These are phyloP conservation scores for Thelonectria olida DNA, from an alignment of 2,329 filamentous ascomycete species.

Conservation along the genomic window DNA sequence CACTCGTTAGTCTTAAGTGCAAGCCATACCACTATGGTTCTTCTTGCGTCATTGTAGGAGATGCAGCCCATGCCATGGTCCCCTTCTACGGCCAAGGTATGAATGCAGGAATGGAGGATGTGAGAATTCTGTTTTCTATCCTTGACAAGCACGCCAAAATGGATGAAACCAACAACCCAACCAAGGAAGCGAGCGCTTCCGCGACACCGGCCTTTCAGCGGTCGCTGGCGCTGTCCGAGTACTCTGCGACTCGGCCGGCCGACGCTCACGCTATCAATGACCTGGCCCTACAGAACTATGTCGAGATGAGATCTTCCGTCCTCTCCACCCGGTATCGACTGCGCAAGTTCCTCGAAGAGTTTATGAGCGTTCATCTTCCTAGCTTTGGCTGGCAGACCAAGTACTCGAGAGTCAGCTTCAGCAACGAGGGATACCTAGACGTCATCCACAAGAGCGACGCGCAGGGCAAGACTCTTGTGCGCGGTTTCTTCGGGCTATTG, in stretches of 20 bases:
- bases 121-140: constrained; percentile 84
- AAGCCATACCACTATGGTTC: constrained; percentile 83
- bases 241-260: constrained; percentile 76
- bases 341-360: constrained; percentile 88
- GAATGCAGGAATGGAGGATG: constrained; percentile 96
- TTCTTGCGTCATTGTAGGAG: constrained; percentile 86
- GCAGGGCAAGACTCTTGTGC: constrained; percentile 71
- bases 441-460: constrained; percentile 75
- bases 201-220: constrained; percentile 64
- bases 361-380: constrained; percentile 79
- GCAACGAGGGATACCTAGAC: constrained; percentile 89
- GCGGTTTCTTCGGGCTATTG: constrained; percentile 50
- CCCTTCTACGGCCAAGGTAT: constrained; percentile 99
- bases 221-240: constrained; percentile 74
- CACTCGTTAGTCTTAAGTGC: constrained; percentile 93
- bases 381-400: constrained; percentile 88
- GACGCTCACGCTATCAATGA: constrained; percentile 94
- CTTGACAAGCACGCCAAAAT: constrained; percentile 73
- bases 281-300: constrained; percentile 88
- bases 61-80: constrained; percentile 97
- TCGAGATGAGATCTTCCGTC: constrained; percentile 91
- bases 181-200: constrained; percentile 44
- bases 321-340: constrained; percentile 79
- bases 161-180: constrained; percentile 54
- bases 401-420: constrained; percentile 92